phyloP scores from a whole-genome alignment of 2,329 filamentous ascomycete species.

The Talaromyces sp. region DNA sequence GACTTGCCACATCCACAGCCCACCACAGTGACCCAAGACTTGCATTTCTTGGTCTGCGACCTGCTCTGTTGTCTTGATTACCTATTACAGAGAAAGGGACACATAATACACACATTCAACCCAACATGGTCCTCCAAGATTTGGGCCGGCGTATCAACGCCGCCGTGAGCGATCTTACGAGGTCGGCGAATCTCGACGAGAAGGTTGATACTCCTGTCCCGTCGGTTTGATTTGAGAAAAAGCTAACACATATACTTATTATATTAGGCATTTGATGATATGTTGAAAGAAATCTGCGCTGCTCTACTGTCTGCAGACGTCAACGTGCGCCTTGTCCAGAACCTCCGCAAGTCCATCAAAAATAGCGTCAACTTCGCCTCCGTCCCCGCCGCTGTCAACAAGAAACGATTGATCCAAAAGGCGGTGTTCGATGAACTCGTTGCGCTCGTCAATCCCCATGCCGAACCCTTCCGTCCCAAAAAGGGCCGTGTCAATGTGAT shows the following conservation, averaged over 20 bases:
- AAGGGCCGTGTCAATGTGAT: constrained; percentile 96
- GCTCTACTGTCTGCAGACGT: constrained; percentile 96
- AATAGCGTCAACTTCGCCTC: constrained; percentile 90
- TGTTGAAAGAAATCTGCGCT: constrained; percentile 97
- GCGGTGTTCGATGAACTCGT: constrained; percentile 96
- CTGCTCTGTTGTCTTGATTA: constrained; percentile 13
- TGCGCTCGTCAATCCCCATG: constrained; percentile 89
- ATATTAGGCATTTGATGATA: constrained; percentile 80
- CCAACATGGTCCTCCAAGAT: constrained; percentile 92
- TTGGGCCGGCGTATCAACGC: constrained; percentile 96
- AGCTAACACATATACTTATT: constrained; percentile 8
- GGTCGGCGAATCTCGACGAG: constrained; percentile 90
- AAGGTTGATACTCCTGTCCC: constrained; percentile 55
- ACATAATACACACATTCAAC: not conserved
- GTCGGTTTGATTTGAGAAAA: not conserved
- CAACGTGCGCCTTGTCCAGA: constrained; percentile 87
- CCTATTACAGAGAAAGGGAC: not conserved
- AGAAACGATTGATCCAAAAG: constrained; percentile 97
- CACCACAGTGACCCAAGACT: not conserved
- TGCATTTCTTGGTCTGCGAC: constrained; percentile 11
- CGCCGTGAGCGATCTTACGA: constrained; percentile 87
- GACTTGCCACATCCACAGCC: constrained; percentile 10
- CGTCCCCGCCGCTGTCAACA: constrained; percentile 85
- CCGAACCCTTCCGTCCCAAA: constrained; percentile 92
- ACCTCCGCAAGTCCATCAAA: constrained; percentile 89